Evolutionary conservation across 2,329 filamentous ascomycete species (phyloP), one percentile per base, ranked within the genome.

Genomic region (Hypoxylon sp.): DNA sequence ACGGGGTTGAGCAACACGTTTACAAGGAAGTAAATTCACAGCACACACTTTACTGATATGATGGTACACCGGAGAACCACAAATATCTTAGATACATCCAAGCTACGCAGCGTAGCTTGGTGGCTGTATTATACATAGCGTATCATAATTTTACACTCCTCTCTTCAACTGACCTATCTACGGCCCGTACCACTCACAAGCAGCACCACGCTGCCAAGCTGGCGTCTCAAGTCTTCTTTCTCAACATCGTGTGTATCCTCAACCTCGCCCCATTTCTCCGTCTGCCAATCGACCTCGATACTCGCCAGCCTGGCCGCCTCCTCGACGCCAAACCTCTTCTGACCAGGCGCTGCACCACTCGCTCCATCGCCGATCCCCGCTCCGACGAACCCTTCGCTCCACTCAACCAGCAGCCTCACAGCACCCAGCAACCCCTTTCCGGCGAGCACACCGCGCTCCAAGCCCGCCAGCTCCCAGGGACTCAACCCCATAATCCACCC

Each of bases 191-290:
- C 92, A 62, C 89, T 90, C 8, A 98, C 92, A 55, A 98, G 82
- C 76, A 98, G 78, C 14, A 97, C 86, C 10, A 94, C 92, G 78
- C 94, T 97, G 13, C 95, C 96, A 66, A 98, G 82, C 82, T 98
- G 96, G 76, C 95, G 87, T 77, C 89, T 88, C 72, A 98, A 74
- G 80, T 99, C 96, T 81, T 97, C 95, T 80, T 91, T 92, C 76
- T 97, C 92, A 0, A 99, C 96, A 84, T 99, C 96, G 81, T 99
- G 96, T 30, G 95, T 97, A 81, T 99, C 95, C 80, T 99, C 96
- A 0, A 99, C 96, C 84, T 97, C 95, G 7, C 96, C 96, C 95
- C 96, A 98, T 81, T 92, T 90, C 30, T 88, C 84, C 0, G 91
- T 97, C 86, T 99, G 96, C 91, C 94, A 98, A 71, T 89, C 86